Evolutionary conservation across 345 rosid genomes (phyloP).

Genomic region (Eucalyptus fibrosa): DNA sequence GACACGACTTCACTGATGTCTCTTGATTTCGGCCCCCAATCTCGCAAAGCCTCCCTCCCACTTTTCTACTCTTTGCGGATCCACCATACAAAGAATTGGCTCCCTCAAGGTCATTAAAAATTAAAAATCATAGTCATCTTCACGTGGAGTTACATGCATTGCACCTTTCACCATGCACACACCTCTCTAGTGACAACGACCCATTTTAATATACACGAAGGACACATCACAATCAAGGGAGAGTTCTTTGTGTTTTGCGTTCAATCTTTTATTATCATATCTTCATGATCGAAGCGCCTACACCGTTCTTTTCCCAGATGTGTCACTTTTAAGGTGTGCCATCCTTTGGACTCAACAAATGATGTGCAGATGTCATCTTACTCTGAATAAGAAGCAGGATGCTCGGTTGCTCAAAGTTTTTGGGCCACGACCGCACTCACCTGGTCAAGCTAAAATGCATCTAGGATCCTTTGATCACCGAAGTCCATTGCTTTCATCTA

Average conservation of each 20-base stretch:
- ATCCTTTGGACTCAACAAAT: neutral
- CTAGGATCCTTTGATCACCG: neutral
- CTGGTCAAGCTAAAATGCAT: neutral
- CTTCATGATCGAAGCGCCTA: neutral
- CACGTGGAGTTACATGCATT: neutral
- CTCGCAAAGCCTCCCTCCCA: neutral
- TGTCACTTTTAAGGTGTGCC: neutral
- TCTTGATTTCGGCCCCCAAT: neutral
- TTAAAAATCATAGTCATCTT: neutral
- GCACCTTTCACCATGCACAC: neutral
- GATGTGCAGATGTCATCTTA: neutral
- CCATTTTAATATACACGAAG: neutral
- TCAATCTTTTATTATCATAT: neutral
- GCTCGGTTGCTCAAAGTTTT: neutral
- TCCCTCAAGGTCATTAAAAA: neutral
- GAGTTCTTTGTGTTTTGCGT: neutral
- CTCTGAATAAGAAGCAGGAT: neutral
- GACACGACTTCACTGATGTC: neutral
- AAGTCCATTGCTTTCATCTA: neutral
- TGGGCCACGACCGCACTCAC: neutral
- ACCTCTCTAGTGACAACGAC: neutral
- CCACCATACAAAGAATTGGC: neutral
- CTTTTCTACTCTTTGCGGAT: neutral
- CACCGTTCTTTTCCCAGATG: too few relatives aligned
- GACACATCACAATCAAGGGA: neutral